phyloP scores from a whole-genome alignment of 345 rosid genomes.

The Linum usitatissimum region DNA sequence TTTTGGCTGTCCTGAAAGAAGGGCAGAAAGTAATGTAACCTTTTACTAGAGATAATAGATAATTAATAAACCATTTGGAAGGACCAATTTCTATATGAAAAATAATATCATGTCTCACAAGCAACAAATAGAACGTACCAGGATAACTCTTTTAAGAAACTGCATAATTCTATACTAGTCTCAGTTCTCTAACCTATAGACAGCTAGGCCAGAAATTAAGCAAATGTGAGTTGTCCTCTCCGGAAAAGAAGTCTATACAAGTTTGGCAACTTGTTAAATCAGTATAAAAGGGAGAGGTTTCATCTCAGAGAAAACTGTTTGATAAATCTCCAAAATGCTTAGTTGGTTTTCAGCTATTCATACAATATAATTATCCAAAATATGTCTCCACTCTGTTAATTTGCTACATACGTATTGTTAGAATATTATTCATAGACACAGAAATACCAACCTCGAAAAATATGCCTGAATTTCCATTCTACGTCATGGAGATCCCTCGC shows the following conservation, averaged over 20 bases:
- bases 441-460: slow-evolving; percentile 28
- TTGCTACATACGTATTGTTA: too few relatives aligned
- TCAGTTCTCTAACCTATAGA: background rate
- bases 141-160: background rate
- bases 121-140: background rate
- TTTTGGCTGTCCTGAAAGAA: slow-evolving; percentile 41
- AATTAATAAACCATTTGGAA: background rate
- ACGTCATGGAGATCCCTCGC: slow-evolving; percentile 45
- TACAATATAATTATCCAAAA: too few relatives aligned
- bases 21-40: background rate
- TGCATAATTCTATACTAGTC: background rate
- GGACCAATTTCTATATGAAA: background rate
- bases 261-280: too few relatives aligned
- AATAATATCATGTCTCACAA: background rate
- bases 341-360: background rate
- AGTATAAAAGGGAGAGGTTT: background rate
- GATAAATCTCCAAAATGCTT: background rate
- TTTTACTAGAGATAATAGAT: background rate
- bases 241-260: background rate
- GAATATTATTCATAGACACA: background rate
- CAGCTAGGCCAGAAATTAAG: background rate
- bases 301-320: background rate
- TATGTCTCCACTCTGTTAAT: too few relatives aligned
- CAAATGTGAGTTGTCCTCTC: background rate
- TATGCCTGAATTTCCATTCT: slow-evolving; percentile 44